Percentiles rank a stretch among this genome's conserved stretches.
phyloP scores from a whole-genome alignment of 306 rosid species.

The Phaseolus lunatus region DNA sequence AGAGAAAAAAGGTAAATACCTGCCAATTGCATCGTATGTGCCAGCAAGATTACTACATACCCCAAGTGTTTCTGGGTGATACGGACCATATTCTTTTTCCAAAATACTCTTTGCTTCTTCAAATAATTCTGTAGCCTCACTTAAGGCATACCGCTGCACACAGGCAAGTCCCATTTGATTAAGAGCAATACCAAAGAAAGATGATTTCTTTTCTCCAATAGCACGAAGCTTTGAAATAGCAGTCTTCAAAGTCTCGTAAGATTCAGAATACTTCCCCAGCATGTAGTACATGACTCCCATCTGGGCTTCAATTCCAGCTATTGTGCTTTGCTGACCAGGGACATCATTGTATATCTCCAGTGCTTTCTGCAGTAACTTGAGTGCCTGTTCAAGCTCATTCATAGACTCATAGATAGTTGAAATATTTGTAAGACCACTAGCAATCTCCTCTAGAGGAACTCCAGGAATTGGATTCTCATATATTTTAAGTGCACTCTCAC shows the following conservation, averaged over 20 bases:
- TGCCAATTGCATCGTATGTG: slow-evolving; percentile 92
- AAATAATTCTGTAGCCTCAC: slow-evolving; percentile 78
- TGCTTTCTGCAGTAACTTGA: slow-evolving; percentile 77
- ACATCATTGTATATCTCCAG: slow-evolving; percentile 72
- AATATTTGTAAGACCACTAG: slow-evolving; percentile 84
- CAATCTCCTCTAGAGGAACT: slow-evolving; percentile 84
- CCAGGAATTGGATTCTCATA: slow-evolving; percentile 84
- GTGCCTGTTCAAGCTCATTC: slow-evolving; percentile 85
- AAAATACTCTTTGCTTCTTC: slow-evolving; percentile 86
- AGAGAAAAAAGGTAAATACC: slow-evolving; percentile 54
- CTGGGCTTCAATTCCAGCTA: slow-evolving; percentile 98
- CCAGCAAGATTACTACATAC: slow-evolving; percentile 95
- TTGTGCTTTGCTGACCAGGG: slow-evolving; percentile 88
- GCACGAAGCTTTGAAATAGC: slow-evolving; percentile 83
- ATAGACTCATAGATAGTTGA: slow-evolving; percentile 86
- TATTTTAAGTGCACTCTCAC: slow-evolving; percentile 89
- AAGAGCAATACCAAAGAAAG: slow-evolving; percentile 91
- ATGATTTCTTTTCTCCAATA: slow-evolving; percentile 87
- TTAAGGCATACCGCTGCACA: slow-evolving; percentile 74
- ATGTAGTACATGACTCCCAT: slow-evolving; percentile 88
- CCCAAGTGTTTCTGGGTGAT: slow-evolving; percentile 96
- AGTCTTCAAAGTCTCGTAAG: slow-evolving; percentile 73
- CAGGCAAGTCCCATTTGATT: slow-evolving; percentile 97
- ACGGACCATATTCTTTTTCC: slow-evolving; percentile 88
- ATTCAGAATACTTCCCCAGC: slow-evolving; percentile 80